These are phyloP conservation scores for Durusdinium trenchii DNA, from an alignment of 73 alveolate species.

Conservation along the genomic window DNA sequence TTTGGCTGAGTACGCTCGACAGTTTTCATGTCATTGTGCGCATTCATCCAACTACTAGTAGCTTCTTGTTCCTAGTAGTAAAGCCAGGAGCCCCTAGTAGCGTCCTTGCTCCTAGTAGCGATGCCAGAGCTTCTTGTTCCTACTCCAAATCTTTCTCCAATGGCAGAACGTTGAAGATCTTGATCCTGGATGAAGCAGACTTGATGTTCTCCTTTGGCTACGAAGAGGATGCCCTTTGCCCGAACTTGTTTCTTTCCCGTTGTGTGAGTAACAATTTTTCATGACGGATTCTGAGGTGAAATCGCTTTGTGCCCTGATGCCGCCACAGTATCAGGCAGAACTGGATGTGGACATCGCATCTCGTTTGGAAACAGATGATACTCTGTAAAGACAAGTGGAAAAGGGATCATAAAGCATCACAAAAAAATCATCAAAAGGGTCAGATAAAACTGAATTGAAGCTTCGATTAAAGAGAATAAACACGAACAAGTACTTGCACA, in stretches of 20 bases:
- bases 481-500: background rate
- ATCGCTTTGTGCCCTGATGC: slow-evolving; percentile 92
- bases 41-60: too few species aligned
- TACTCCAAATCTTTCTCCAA: too few species aligned
- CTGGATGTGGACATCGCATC: background rate
- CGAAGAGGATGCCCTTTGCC: slow-evolving; percentile 60
- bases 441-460: background rate
- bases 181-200: slow-evolving; percentile 87
- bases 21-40: too few species aligned
- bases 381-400: background rate
- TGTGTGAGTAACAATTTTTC: background rate
- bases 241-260: background rate
- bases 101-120: too few species aligned
- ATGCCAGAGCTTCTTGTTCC: background rate
- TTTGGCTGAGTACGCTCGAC: slow-evolving; percentile 31
- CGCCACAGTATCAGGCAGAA: slow-evolving; percentile 62
- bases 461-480: background rate
- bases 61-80: too few species aligned
- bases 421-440: background rate
- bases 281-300: slow-evolving; percentile 21
- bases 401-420: background rate
- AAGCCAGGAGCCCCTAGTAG: too few species aligned
- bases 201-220: slow-evolving; percentile 79
- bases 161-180: slow-evolving; percentile 46
- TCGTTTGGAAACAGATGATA: background rate